A percentile compares a stretch with the other conserved stretches of the same genome.
Conservation (phyloP, 495 filamentous ascomycete species). For the Talaromyces borbonicus region DNA sequence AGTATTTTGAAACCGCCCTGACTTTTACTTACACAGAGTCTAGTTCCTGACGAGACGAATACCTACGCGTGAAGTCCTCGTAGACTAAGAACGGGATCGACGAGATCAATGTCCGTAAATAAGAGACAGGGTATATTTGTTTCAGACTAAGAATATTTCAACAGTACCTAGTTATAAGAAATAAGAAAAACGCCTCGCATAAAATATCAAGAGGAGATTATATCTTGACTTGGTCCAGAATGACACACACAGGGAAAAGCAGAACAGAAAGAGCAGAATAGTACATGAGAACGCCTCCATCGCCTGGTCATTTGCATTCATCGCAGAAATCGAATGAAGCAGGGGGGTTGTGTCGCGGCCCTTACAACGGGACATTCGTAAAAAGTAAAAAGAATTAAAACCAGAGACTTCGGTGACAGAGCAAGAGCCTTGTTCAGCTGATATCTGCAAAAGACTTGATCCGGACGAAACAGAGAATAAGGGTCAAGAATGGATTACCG, state of each 20-base stretch:
- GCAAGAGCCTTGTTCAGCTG: no score
- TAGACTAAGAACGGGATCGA: background rate
- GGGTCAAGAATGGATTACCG: background rate
- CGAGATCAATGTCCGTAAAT: background rate
- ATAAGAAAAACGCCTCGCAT: background rate
- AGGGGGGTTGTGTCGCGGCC: no score
- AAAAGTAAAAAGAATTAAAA: background rate
- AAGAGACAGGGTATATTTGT: slow-evolving; percentile 1
- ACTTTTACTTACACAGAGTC: no score
- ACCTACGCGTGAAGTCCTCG: no score
- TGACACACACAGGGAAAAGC: background rate
- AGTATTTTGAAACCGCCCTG: no score
- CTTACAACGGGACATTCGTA: no score
- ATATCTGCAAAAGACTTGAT: no score
- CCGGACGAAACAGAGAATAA: background rate
- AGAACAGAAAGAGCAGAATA: background rate
- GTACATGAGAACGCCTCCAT: background rate
- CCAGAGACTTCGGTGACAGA: no score
- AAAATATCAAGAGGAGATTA: background rate
- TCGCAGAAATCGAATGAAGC: background rate
- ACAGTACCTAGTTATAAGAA: no score
- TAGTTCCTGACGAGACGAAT: no score
- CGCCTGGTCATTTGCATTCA: background rate
- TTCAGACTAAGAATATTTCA: background rate
- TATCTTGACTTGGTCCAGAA: background rate